A percentile compares a stretch with the other conserved stretches of the same genome.
Conservation (phyloP, 2,329 filamentous ascomycete species). For the Sporothrix pseudoabietina region DNA sequence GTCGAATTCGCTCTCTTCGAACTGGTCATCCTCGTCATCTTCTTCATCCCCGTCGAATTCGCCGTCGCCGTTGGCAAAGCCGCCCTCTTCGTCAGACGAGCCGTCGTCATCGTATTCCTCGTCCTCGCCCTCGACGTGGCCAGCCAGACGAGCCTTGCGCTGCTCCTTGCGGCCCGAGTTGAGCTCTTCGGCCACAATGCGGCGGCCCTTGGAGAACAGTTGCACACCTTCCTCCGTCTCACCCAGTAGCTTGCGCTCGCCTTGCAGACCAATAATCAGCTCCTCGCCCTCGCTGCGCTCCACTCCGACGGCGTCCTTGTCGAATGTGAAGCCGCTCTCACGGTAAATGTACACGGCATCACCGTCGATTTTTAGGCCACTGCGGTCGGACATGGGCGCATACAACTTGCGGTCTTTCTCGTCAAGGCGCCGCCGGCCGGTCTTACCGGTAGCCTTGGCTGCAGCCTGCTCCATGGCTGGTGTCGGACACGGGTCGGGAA, state of each 20-base stretch:
- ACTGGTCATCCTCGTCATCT: slow-evolving; percentile 49
- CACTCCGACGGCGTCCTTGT: slow-evolving; percentile 63
- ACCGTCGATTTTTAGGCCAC: slow-evolving; percentile 92
- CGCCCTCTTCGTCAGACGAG: slow-evolving; percentile 56
- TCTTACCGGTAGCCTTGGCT: slow-evolving; percentile 82
- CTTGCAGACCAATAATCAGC: slow-evolving; percentile 86
- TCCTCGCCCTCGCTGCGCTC: slow-evolving; percentile 94
- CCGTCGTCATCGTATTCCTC: slow-evolving; percentile 48
- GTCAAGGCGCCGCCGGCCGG: slow-evolving; percentile 71
- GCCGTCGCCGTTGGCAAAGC: slow-evolving; percentile 48
- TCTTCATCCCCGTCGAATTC: slow-evolving; percentile 60
- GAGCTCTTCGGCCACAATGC: slow-evolving; percentile 63
- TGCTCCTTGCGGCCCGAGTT: slow-evolving; percentile 64
- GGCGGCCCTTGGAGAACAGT: slow-evolving; percentile 77
- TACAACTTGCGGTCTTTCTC: slow-evolving; percentile 97
- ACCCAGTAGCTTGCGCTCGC: slow-evolving; percentile 77
- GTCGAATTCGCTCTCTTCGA: slow-evolving; percentile 59
- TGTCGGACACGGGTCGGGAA: slow-evolving; percentile 94
- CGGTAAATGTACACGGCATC: slow-evolving; percentile 89
- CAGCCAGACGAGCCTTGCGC: slow-evolving; percentile 59
- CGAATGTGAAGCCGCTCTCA: slow-evolving; percentile 74
- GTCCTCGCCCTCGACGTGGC: slow-evolving; percentile 62
- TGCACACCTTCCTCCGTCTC: slow-evolving; percentile 80
- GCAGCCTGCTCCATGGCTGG: slow-evolving; percentile 86
- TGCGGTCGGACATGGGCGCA: slow-evolving; percentile 97